Conservation (phyloP, 2,329 filamentous ascomycete species). For the Parastagonospora nodorum region DNA sequence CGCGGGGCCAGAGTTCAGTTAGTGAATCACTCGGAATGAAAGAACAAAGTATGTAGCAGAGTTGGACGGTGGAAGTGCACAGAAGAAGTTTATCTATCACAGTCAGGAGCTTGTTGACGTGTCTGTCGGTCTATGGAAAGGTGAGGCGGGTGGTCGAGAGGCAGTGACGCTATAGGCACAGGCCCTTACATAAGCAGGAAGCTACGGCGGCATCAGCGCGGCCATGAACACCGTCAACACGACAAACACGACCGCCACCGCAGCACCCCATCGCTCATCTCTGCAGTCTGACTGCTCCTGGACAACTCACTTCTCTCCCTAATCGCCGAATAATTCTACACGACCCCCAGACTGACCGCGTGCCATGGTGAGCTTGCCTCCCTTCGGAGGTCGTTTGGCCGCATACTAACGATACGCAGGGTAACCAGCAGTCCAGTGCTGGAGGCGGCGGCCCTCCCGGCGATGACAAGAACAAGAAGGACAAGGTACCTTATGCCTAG, state of each 20-base stretch:
- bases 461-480: slow-evolving; percentile 93
- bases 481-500: slow-evolving; percentile 47
- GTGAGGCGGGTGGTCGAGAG: slow-evolving; percentile 28
- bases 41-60: neutral
- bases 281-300: neutral
- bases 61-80: neutral
- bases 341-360: slow-evolving; percentile 18
- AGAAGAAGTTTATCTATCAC: slow-evolving; percentile 4
- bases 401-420: slow-evolving; percentile 59
- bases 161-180: slow-evolving; percentile 28
- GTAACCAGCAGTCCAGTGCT: slow-evolving; percentile 86
- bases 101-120: slow-evolving; percentile 33
- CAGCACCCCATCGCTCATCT: slow-evolving; percentile 19
- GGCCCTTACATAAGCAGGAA: slow-evolving; percentile 11
- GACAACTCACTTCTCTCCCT: neutral
- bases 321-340: neutral
- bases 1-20: slow-evolving; percentile 10
- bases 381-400: slow-evolving; percentile 14
- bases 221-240: slow-evolving; percentile 29
- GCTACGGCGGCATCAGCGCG: slow-evolving; percentile 29
- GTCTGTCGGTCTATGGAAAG: slow-evolving; percentile 36
- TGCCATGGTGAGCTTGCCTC: slow-evolving; percentile 41
- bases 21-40: neutral
- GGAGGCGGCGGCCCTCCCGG: slow-evolving; percentile 69
- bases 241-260: slow-evolving; percentile 36